Base-by-base conservation (phyloP, 495 filamentous ascomycete genomes). In the Bacidia gigantensis region DNA sequence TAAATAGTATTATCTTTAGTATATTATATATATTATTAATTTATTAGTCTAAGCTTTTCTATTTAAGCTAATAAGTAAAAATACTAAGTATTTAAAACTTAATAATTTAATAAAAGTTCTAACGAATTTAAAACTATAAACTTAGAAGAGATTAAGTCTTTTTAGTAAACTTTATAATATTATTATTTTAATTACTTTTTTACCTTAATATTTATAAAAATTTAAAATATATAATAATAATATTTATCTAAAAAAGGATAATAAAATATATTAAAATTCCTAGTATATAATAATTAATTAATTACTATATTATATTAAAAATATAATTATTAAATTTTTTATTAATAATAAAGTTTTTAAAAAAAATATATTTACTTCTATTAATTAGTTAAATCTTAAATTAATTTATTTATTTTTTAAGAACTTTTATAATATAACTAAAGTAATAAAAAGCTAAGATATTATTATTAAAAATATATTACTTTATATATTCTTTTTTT, bases 301-400 rank as follows among this genome's bases (percentile, higher is more conserved):
- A 20, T 23, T 26, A n/a, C n/a, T 29, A 17, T 17, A 17, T 14
- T 26, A 14, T 5, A 53, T 17, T 40, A 5, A 21, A 42, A 21
- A 25, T 9, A 26, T 24, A 12, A 26, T 25, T 46, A 47, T 35
- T 20, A 26, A 20, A 3, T 20, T 39, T n/a, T n/a, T n/a, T n/a
- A n/a, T n/a, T n/a, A n/a, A 26, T 39, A 38, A 3, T 17, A 11
- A 3, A 46, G 20, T 14, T 5, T 2, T 7, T 21, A 10, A 22
- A 49, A 49, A 26, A 53, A 24, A 5, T 23, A n/a, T n/a, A n/a
- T 48, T 7, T 50, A 20, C 2, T 40, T 53, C 3, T 47, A 29
- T 48, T 48, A 26, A 22, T 48, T 48, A 21, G 21, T 48, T 25
- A 32, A 17, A 7, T 23, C 7, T 23, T 23, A 48, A 48, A 32